Conservation (phyloP, 495 filamentous ascomycete species). For the Penicillium angulare region DNA sequence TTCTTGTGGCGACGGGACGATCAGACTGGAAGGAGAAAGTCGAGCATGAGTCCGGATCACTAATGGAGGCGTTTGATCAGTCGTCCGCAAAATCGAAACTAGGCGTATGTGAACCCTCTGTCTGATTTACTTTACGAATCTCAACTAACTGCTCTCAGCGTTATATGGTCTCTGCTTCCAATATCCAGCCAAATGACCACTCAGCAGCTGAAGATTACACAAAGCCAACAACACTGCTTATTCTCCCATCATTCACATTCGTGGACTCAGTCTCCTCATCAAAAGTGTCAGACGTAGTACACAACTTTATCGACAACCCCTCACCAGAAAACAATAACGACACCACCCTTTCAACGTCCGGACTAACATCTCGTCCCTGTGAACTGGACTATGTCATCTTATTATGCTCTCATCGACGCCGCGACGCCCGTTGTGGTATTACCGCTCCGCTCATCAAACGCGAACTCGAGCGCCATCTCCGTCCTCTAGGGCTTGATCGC, state of each 20-base stretch:
- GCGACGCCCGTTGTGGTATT: slow-evolving; percentile 92
- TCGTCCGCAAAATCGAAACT: slow-evolving; percentile 58
- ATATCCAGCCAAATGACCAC: slow-evolving; percentile 64
- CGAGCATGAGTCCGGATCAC: slow-evolving; percentile 78
- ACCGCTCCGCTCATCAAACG: slow-evolving; percentile 81
- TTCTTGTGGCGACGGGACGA: slow-evolving; percentile 89
- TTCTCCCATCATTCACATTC: slow-evolving; percentile 83
- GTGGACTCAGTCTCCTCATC: slow-evolving; percentile 75
- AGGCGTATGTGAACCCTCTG: slow-evolving; percentile 56
- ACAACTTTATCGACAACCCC: slow-evolving; percentile 62
- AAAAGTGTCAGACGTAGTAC: slow-evolving; percentile 67
- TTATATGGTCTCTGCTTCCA: slow-evolving; percentile 89
- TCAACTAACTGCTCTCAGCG: slow-evolving; percentile 45
- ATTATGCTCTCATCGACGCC: slow-evolving; percentile 88
- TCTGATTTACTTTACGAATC: not conserved
- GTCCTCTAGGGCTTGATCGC: slow-evolving; percentile 78
- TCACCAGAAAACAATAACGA: slow-evolving; percentile 59
- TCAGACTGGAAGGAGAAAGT: slow-evolving; percentile 89
- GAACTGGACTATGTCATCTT: slow-evolving; percentile 83
- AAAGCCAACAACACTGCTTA: slow-evolving; percentile 66
- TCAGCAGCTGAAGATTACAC: slow-evolving; percentile 40
- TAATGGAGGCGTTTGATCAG: slow-evolving; percentile 83
- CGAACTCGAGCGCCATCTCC: slow-evolving; percentile 86
- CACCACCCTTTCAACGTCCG: slow-evolving; percentile 33
- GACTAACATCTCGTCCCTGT: slow-evolving; percentile 57